Evolutionary conservation across 1,284 basidiomycete genomes (phyloP), one percentile per base, ranked within the genome.

Genomic region (Vanrija sp.): DNA sequence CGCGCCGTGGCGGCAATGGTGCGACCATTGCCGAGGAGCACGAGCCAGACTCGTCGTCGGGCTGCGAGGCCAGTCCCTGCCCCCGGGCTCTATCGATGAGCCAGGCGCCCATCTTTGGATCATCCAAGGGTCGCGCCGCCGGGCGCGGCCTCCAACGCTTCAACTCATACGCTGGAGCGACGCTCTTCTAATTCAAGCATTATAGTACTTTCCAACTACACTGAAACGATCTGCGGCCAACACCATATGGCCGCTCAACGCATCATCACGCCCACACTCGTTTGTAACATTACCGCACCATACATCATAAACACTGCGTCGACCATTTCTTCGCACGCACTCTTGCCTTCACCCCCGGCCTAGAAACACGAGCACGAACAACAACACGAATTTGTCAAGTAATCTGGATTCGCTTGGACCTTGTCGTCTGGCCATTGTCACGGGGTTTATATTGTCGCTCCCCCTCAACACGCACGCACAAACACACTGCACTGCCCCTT

Each of bases 31-130:
- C 65, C 16, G 70, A 72, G 49, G 72, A 73, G 48, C 57, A 67
- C 50, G 68, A 70, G 39, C 58, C 66, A 42, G 66, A 69, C 34
- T 58, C 61, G 25, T 71, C 68, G 1, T 65, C 68, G 12, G 40
- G 39, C 3, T 51, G 58, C 14, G 62, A 65, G 23, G 66, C 57
- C 12, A 68, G 65, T 47, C 71, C 71, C 14, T 73, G 69, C 56
- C 64, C 67, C 0, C 54, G 69, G 21, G 63, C 60, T 1, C 56
- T 65, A 19, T 62, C 63, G 15, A 62, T 66, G 58, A 61, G 63
- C 42, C 56, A 58, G 52, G 61, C 66, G 6, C 71, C 71, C 9
- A 66, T 75, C 42, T 76, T 76, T 54, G 75, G 72, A 6, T 71
- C 72, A 5, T 68, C 69, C 16, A 73, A 67, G 57, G 55, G 66